Conservation (phyloP, 331 rosid genomes). For the Pyracantha coccinea region DNA sequence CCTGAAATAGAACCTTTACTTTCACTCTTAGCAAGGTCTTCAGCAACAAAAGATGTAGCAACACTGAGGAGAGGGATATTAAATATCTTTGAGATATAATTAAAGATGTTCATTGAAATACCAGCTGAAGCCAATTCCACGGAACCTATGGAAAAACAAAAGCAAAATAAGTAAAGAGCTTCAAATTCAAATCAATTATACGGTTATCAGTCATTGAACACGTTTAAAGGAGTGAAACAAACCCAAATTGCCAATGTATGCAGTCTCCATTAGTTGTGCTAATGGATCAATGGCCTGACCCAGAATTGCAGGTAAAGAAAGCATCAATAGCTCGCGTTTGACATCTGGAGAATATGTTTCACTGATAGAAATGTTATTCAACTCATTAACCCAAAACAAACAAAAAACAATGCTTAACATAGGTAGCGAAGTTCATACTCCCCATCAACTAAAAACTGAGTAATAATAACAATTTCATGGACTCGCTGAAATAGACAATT, state of each 20-base stretch:
- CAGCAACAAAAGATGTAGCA: constrained; percentile 94
- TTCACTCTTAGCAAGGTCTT: constrained; percentile 64
- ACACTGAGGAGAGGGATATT: constrained; percentile 92
- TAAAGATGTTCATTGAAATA: constrained; percentile 77
- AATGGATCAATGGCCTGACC: constrained; percentile 54
- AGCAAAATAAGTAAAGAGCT: not conserved
- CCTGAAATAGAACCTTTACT: constrained; percentile 49
- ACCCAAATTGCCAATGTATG: constrained; percentile 51
- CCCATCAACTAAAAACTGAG: not conserved
- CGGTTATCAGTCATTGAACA: not conserved
- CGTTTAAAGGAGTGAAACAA: not conserved
- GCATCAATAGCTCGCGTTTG: constrained; percentile 32
- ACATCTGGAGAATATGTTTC: constrained; percentile 18
- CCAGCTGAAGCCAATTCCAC: constrained; percentile 91
- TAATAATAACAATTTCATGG: not conserved
- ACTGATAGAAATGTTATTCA: constrained; percentile 15
- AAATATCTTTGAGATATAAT: constrained; percentile 77
- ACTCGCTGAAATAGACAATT: not conserved
- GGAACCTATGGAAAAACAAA: constrained; percentile 43
- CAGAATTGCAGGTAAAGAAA: constrained; percentile 38
- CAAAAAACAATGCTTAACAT: not conserved
- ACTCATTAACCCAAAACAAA: not conserved
- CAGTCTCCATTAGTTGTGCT: constrained; percentile 55
- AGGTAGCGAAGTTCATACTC: not conserved
- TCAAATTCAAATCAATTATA: not conserved